A percentile compares a stretch with the other conserved stretches of the same genome.
phyloP scores from a whole-genome alignment of 2,329 filamentous ascomycete species.

The Ophiostoma angusticollis region DNA sequence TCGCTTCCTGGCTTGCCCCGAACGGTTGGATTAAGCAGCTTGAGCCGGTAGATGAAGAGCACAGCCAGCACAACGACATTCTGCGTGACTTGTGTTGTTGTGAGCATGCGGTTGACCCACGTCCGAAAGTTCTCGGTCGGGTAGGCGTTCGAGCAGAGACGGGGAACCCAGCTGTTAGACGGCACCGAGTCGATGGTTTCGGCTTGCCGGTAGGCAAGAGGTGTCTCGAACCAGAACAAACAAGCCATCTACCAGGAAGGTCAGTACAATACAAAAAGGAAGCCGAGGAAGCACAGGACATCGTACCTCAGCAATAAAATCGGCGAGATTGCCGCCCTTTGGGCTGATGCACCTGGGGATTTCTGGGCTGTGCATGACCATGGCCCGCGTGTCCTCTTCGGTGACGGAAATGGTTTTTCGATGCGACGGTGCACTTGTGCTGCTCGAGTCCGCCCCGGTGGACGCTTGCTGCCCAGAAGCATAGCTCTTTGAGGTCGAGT shows the following conservation, averaged over 20 bases:
- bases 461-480: too few species aligned
- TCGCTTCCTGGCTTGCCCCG: slow-evolving; percentile 89
- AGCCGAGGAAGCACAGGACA: neutral
- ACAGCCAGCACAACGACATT: slow-evolving; percentile 87
- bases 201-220: slow-evolving; percentile 62
- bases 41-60: slow-evolving; percentile 85
- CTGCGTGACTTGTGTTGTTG: slow-evolving; percentile 90
- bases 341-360: slow-evolving; percentile 66
- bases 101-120: slow-evolving; percentile 84
- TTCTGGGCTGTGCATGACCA: slow-evolving; percentile 49
- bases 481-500: too few species aligned
- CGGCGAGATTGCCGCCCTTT: slow-evolving; percentile 61
- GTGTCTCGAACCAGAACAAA: slow-evolving; percentile 93
- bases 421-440: neutral
- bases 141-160: slow-evolving; percentile 57
- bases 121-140: slow-evolving; percentile 74
- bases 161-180: slow-evolving; percentile 28
- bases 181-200: slow-evolving; percentile 43
- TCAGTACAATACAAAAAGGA: slow-evolving; percentile 2
- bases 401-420: slow-evolving; percentile 17
- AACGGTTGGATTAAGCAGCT: slow-evolving; percentile 77
- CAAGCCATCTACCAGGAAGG: slow-evolving; percentile 61
- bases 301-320: slow-evolving; percentile 70
- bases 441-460: too few species aligned
- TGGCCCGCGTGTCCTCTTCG: slow-evolving; percentile 26